Evolutionary conservation across 768 basidiomycete genomes (phyloP).

Genomic region (Tulasnella sp.): DNA sequence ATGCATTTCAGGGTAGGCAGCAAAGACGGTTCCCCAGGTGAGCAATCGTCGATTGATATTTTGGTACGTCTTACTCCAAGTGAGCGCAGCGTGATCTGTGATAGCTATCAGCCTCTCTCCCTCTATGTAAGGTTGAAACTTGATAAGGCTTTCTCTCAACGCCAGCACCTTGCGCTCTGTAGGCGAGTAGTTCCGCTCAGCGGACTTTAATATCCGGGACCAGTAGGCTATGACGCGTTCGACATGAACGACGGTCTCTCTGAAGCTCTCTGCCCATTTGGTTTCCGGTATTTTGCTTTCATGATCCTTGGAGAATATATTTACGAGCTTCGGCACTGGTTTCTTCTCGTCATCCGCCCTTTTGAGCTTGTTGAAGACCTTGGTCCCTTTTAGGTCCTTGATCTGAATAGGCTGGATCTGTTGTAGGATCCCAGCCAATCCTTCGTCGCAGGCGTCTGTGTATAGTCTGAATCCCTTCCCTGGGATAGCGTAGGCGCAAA

Average conservation of each 20-base stretch:
- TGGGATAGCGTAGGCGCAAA: conserved; percentile 25
- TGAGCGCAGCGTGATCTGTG: conserved; percentile 24
- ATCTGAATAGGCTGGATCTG: conserved; percentile 21
- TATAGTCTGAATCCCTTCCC: conserved; percentile 28
- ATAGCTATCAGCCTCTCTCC: conserved; percentile 24
- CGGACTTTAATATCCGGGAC: conserved; percentile 23
- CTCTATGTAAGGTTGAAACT: conserved; percentile 30
- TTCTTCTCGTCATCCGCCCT: conserved; percentile 11
- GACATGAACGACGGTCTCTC: conserved; percentile 26
- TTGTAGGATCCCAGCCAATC: conserved; percentile 26
- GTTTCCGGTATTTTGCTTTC: conserved; percentile 22
- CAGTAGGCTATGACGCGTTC: conserved; percentile 26
- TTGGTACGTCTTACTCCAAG: conserved; percentile 30
- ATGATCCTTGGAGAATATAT: conserved; percentile 15
- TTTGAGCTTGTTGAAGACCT: conserved; percentile 16
- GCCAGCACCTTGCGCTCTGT: conserved; percentile 32
- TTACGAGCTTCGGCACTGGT: conserved; percentile 14
- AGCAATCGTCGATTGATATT: conserved; percentile 29
- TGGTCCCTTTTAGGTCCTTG: conserved; percentile 20
- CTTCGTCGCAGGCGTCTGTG: conserved; percentile 25
- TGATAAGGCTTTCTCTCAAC: conserved; percentile 28
- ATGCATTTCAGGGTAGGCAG: conserved; percentile 28
- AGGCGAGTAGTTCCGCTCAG: conserved; percentile 29
- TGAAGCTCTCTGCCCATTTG: conserved; percentile 21
- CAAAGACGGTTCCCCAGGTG: conserved; percentile 17